phyloP scores from a whole-genome alignment of 495 filamentous ascomycete species.

The Podospora pseudocomata region DNA sequence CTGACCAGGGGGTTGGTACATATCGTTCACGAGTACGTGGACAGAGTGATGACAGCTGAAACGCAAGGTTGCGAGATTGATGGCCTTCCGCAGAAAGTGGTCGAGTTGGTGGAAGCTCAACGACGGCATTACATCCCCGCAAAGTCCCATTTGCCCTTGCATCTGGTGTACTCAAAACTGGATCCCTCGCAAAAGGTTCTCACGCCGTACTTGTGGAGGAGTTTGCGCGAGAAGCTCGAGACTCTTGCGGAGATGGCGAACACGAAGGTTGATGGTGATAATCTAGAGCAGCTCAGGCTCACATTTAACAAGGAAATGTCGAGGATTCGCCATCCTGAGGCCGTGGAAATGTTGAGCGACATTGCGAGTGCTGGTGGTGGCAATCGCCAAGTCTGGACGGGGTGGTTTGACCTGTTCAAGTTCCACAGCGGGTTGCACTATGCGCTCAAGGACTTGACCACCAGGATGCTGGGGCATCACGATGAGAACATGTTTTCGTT shows the following conservation, averaged over 20 bases:
- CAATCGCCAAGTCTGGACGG: neutral
- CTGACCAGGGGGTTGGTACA: slow-evolving; percentile 21
- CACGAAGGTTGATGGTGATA: neutral
- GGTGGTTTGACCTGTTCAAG: slow-evolving; percentile 1
- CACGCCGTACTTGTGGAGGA: slow-evolving; percentile 35
- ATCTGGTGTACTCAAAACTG: slow-evolving; percentile 21
- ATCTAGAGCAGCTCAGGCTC: neutral
- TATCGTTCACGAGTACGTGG: slow-evolving; percentile 16
- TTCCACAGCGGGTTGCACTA: slow-evolving; percentile 12
- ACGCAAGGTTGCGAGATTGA: neutral
- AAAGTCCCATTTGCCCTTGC: neutral
- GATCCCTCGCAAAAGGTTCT: slow-evolving; percentile 28
- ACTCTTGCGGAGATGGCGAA: neutral
- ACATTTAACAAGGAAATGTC: no score
- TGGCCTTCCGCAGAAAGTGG: neutral
- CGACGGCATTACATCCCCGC: slow-evolving; percentile 33
- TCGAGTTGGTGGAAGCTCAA: slow-evolving; percentile 13
- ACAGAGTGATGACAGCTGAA: neutral
- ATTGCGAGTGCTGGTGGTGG: neutral
- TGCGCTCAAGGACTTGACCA: neutral
- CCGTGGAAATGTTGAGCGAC: neutral
- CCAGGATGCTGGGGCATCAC: slow-evolving; percentile 2
- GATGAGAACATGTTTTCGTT: slow-evolving; percentile 20
- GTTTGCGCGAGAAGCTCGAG: slow-evolving; percentile 1
- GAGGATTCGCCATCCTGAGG: neutral